Conservation (phyloP, 2,329 filamentous ascomycete species). For the Diaporthe eres region DNA sequence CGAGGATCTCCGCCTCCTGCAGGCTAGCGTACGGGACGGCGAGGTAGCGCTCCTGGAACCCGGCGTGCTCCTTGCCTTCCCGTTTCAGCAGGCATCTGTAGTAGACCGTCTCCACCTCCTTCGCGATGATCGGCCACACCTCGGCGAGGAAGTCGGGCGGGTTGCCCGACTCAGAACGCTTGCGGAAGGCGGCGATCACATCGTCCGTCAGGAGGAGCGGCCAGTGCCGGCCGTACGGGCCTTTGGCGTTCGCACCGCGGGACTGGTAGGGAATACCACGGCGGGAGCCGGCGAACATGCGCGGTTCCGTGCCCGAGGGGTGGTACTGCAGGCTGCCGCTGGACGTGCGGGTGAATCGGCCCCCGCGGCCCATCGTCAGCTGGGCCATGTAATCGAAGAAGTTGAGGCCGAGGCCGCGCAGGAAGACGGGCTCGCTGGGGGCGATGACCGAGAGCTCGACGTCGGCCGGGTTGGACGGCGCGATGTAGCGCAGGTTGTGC, state of each 20-base stretch:
- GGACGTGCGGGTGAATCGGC: not conserved
- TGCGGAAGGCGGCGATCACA: not conserved
- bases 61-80: not conserved
- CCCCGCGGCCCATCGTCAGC: constrained; percentile 13
- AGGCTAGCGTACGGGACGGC: not conserved
- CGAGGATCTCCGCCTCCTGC: constrained; percentile 14
- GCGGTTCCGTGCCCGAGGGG: constrained; percentile 21
- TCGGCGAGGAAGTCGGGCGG: constrained; percentile 22
- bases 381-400: constrained; percentile 31
- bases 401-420: constrained; percentile 28
- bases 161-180: constrained; percentile 10
- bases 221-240: not conserved
- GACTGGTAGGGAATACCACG: constrained; percentile 26
- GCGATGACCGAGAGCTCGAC: constrained; percentile 16
- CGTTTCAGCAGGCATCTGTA: not conserved
- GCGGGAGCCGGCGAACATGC: constrained; percentile 16
- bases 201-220: constrained; percentile 14
- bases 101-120: constrained; percentile 31
- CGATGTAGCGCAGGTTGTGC: constrained; percentile 9
- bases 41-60: constrained; percentile 17
- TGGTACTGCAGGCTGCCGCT: not conserved
- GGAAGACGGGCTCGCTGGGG: constrained; percentile 5
- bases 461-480: constrained; percentile 24
- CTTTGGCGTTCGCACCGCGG: constrained; percentile 15
- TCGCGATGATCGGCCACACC: constrained; percentile 16